A percentile compares a stretch with the other conserved stretches of the same genome.
phyloP scores from a whole-genome alignment of 352 stramenopile genomes.

The Thalassiosira hispida region DNA sequence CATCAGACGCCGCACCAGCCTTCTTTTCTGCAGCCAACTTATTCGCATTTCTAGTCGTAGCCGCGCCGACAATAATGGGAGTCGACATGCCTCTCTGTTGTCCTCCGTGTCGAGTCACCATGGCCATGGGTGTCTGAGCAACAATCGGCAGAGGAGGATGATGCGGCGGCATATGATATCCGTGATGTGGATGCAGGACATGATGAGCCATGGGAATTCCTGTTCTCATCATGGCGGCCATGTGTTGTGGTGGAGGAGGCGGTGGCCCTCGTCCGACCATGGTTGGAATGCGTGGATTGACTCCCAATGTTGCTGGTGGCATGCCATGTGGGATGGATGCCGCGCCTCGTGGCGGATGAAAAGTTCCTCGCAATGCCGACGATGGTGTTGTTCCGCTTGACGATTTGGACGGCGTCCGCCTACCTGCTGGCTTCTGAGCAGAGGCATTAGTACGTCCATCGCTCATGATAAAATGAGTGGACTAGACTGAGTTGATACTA shows the following conservation, averaged over 20 bases:
- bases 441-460: not conserved
- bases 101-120: not conserved
- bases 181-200: not conserved
- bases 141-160: not conserved
- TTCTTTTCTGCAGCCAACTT: not conserved
- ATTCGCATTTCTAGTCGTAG: not conserved
- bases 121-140: not conserved
- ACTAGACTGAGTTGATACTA: not conserved
- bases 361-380: not conserved
- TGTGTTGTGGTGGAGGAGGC: not conserved
- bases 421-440: not conserved
- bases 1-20: not conserved
- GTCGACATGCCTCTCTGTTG: not conserved
- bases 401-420: not conserved
- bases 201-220: too few species aligned
- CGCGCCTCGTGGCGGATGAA: not conserved
- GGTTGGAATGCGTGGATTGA: not conserved
- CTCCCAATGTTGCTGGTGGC: not conserved
- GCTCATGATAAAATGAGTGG: slow-evolving; percentile 7
- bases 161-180: not conserved
- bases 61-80: not conserved
- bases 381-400: not conserved
- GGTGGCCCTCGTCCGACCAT: not conserved
- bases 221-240: not conserved
- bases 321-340: not conserved